These are phyloP conservation scores for Talaromyces sp. DNA, from an alignment of 2,329 filamentous ascomycete species.

Conservation along the genomic window DNA sequence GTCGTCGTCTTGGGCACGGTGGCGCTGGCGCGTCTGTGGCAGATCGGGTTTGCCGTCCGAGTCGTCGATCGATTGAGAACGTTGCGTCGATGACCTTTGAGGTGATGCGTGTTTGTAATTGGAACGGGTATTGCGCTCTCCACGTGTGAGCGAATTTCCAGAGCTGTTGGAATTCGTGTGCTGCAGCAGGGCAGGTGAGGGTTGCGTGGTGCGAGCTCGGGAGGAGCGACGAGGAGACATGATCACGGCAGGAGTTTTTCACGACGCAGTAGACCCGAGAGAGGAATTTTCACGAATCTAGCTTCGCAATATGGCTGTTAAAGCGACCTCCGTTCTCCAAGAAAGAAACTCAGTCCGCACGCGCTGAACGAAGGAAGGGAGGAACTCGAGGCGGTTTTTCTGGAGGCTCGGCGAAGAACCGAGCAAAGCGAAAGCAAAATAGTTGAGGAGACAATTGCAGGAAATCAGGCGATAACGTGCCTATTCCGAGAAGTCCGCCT, in stretches of 20 bases:
- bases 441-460: slow-evolving; percentile 23
- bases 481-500: slow-evolving; percentile 26
- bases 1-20: slow-evolving; percentile 66
- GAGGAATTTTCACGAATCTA: neutral
- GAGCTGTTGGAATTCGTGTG: slow-evolving; percentile 76
- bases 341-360: slow-evolving; percentile 21
- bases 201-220: slow-evolving; percentile 77
- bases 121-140: slow-evolving; percentile 69
- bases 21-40: slow-evolving; percentile 70
- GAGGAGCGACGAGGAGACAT: slow-evolving; percentile 84
- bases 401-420: slow-evolving; percentile 16
- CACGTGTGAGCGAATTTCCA: slow-evolving; percentile 65
- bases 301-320: neutral
- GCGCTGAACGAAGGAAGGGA: slow-evolving; percentile 26
- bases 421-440: slow-evolving; percentile 19
- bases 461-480: slow-evolving; percentile 22
- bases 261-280: neutral
- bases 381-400: slow-evolving; percentile 15
- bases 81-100: slow-evolving; percentile 66
- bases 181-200: slow-evolving; percentile 64
- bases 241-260: slow-evolving; percentile 18
- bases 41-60: slow-evolving; percentile 58
- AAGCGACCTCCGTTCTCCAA: neutral
- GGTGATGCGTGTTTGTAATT: slow-evolving; percentile 70
- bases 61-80: slow-evolving; percentile 54